Percentiles rank a stretch among this genome's conserved stretches.
phyloP scores from a whole-genome alignment of 805 yeast species.

The Candida nanaspora region DNA sequence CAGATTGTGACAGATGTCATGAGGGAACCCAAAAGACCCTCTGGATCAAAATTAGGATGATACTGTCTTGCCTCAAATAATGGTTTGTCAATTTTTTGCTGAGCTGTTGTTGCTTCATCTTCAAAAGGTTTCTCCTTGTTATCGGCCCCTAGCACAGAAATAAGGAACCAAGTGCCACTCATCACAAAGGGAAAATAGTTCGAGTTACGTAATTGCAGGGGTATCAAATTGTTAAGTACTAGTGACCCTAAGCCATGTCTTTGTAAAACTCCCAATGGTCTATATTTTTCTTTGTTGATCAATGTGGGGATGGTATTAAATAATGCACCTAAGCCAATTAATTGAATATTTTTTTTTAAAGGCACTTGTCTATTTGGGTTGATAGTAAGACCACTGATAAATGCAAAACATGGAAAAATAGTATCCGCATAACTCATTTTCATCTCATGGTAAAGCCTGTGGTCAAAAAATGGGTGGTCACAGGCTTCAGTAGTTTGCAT shows the following conservation, averaged over 20 bases:
- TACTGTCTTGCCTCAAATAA: conserved; percentile 16
- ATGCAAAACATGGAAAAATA: conserved; percentile 14
- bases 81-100: conserved; percentile 21
- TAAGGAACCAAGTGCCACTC: conserved; percentile 19
- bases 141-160: conserved; percentile 17
- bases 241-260: conserved; percentile 14
- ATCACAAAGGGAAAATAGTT: conserved; percentile 6
- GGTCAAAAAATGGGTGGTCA: conserved; percentile 11
- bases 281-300: conserved; percentile 7
- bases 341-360: conserved; percentile 7
- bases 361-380: conserved; percentile 5
- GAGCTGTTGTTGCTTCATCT: conserved; percentile 20
- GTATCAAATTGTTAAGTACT: conserved; percentile 5
- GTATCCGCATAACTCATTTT: conserved; percentile 14
- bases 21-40: conserved; percentile 28
- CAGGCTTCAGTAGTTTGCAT: conserved; percentile 13
- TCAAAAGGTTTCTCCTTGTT: conserved; percentile 19
- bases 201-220: conserved; percentile 1
- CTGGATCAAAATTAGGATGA: conserved; percentile 25
- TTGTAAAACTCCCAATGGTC: conserved; percentile 14
- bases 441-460: conserved; percentile 11
- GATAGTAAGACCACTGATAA: conserved; percentile 9
- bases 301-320: conserved; percentile 11
- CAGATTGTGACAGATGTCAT: conserved; percentile 28
- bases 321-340: conserved; percentile 11